These are phyloP conservation scores for Strobilomyces echinocephalus DNA, from an alignment of 768 basidiomycete species.

Conservation along the genomic window DNA sequence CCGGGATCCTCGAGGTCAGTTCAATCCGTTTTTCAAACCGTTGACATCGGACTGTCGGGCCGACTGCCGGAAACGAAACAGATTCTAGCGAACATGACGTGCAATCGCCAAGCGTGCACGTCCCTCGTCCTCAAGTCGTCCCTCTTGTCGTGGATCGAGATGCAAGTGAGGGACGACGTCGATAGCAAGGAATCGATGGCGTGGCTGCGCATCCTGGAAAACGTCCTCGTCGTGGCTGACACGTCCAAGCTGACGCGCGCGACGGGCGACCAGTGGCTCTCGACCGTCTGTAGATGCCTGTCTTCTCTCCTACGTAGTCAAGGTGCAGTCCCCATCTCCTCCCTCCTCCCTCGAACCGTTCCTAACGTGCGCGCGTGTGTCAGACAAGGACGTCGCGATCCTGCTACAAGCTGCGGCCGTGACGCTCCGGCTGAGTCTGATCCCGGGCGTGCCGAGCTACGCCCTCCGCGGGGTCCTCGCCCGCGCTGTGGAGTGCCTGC, in stretches of 20 bases:
- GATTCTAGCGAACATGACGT: constrained; percentile 74
- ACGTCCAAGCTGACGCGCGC: constrained; percentile 46
- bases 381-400: constrained; percentile 17
- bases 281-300: constrained; percentile 51
- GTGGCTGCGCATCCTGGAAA: constrained; percentile 66
- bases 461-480: constrained; percentile 33
- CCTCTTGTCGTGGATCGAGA: constrained; percentile 78
- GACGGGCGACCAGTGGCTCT: constrained; percentile 58
- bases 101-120: constrained; percentile 60
- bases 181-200: constrained; percentile 41
- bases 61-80: constrained; percentile 23
- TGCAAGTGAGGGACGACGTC: constrained; percentile 43
- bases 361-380: neutral
- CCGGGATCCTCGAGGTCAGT: constrained; percentile 64
- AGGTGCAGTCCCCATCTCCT: constrained; percentile 4
- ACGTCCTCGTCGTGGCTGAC: constrained; percentile 51
- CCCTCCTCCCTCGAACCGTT: neutral
- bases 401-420: constrained; percentile 28
- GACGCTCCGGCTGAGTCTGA: constrained; percentile 34
- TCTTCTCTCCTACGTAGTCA: constrained; percentile 11
- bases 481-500: constrained; percentile 25
- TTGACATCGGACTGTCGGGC: neutral
- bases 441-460: constrained; percentile 25
- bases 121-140: constrained; percentile 69
- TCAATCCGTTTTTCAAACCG: too few species aligned